Conservation (phyloP, 1,284 basidiomycete genomes). For the Marasmius fiardii region DNA sequence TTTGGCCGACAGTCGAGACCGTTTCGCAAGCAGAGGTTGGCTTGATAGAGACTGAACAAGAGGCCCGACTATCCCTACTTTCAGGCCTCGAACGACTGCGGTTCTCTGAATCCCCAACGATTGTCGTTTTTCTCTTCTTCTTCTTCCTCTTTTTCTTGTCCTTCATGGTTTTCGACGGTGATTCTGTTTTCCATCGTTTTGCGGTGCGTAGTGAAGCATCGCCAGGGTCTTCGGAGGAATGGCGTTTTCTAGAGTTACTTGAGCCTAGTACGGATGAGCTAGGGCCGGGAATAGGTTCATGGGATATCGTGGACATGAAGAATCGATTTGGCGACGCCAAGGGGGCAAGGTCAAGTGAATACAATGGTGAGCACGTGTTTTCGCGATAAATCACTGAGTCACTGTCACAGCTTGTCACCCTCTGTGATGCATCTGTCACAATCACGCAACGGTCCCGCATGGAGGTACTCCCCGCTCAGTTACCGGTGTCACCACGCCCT, state of each 20-base stretch:
- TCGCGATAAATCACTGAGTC: not conserved
- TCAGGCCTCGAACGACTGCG: constrained; percentile 13
- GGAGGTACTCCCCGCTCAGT: too few relatives aligned
- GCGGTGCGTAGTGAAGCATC: constrained; percentile 23
- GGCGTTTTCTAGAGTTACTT: constrained; percentile 6
- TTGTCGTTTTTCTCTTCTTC: constrained; percentile 36
- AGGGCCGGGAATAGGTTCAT: constrained; percentile 29
- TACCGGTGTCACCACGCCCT: not conserved
- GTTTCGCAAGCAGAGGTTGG: constrained; percentile 1
- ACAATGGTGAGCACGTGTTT: not conserved
- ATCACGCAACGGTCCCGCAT: too few relatives aligned
- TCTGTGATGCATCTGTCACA: too few relatives aligned
- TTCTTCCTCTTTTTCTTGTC: constrained; percentile 39
- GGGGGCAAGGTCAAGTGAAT: too few relatives aligned
- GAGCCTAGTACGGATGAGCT: constrained; percentile 9
- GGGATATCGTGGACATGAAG: constrained; percentile 21
- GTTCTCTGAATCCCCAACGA: constrained; percentile 23
- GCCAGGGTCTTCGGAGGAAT: constrained; percentile 17
- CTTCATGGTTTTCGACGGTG: constrained; percentile 22
- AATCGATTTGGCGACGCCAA: not conserved
- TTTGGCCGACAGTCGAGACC: constrained; percentile 10
- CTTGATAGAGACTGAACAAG: constrained; percentile 5
- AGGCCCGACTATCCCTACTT: constrained; percentile 16
- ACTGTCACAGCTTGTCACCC: too few relatives aligned
- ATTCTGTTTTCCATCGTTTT: constrained; percentile 20